phyloP scores from a whole-genome alignment of 2,329 filamentous ascomycete genomes.

The Fusarium camptoceras region DNA sequence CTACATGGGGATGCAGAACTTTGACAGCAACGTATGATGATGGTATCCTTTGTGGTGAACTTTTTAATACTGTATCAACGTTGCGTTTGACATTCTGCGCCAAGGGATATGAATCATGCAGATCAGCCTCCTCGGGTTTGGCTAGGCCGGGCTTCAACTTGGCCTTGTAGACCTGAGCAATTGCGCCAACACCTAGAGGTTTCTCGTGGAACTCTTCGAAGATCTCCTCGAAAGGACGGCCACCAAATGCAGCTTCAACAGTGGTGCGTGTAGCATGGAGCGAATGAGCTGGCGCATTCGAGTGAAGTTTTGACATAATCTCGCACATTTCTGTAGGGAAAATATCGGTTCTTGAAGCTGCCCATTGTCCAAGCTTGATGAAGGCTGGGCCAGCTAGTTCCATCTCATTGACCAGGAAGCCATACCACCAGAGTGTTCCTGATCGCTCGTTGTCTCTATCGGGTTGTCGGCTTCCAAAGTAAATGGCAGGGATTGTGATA shows the following conservation, averaged over 20 bases:
- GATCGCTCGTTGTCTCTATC: constrained; percentile 78
- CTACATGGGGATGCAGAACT: constrained; percentile 91
- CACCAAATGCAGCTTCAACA: constrained; percentile 84
- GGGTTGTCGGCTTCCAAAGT: constrained; percentile 75
- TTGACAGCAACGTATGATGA: constrained; percentile 96
- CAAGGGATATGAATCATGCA: constrained; percentile 62
- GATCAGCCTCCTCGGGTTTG: constrained; percentile 69
- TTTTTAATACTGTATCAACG: constrained; percentile 88
- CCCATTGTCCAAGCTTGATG: constrained; percentile 99
- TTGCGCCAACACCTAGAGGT: constrained; percentile 92
- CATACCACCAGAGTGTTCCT: constrained; percentile 95
- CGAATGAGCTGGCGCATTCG: constrained; percentile 92
- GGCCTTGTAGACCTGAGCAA: constrained; percentile 97
- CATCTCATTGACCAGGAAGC: constrained; percentile 88
- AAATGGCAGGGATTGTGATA: constrained; percentile 80
- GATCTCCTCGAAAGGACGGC: constrained; percentile 85
- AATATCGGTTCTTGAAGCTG: constrained; percentile 94
- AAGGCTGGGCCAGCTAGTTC: constrained; percentile 94
- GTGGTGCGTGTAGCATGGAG: constrained; percentile 82
- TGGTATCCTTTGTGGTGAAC: constrained; percentile 83
- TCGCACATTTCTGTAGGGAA: constrained; percentile 93
- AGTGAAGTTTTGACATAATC: constrained; percentile 94
- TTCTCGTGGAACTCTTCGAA: constrained; percentile 95
- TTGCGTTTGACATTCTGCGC: constrained; percentile 80
- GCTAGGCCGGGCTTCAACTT: constrained; percentile 86